Evolutionary conservation across 495 filamentous ascomycete species (phyloP).

Genomic region (Articulospora tetracladia): DNA sequence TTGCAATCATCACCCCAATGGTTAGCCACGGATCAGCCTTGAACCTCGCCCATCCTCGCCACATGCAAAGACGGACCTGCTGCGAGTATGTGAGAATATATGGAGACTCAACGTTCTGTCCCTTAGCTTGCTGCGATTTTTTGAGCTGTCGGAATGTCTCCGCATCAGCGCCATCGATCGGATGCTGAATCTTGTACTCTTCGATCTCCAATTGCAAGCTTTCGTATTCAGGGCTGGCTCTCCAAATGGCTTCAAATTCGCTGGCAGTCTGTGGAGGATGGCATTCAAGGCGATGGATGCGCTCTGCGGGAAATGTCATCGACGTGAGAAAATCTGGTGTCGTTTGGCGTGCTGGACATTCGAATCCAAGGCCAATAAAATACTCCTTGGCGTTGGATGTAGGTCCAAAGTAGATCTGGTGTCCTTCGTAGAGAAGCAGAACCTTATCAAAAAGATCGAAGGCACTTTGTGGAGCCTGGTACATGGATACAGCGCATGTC

Average conservation of each 20-base stretch:
- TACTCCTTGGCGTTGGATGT: constrained; percentile 53
- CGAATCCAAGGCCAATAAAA: constrained; percentile 55
- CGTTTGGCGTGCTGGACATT: constrained; percentile 48
- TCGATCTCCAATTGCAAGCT: constrained; percentile 46
- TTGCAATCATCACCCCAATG: constrained; percentile 63
- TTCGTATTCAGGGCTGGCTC: neutral
- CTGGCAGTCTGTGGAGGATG: constrained; percentile 59
- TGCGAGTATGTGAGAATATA: constrained; percentile 51
- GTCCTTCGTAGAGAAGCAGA: constrained; percentile 59
- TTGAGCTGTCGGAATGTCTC: constrained; percentile 45
- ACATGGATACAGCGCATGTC: constrained; percentile 47
- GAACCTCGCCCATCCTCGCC: constrained; percentile 61
- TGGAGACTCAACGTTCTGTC: constrained; percentile 53
- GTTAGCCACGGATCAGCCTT: constrained; percentile 66
- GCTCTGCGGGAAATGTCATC: constrained; percentile 61
- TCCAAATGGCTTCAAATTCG: constrained; percentile 47
- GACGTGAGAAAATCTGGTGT: constrained; percentile 70
- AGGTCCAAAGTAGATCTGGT: constrained; percentile 62
- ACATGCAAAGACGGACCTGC: constrained; percentile 52
- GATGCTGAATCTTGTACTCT: constrained; percentile 49
- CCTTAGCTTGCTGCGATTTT: constrained; percentile 60
- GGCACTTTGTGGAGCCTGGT: constrained; percentile 24
- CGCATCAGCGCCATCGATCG: constrained; percentile 60
- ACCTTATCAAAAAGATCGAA: constrained; percentile 60
- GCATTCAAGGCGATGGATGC: constrained; percentile 47